Evolutionary conservation across 2,329 filamentous ascomycete species (phyloP).

Genomic region (Alternaria sp.): DNA sequence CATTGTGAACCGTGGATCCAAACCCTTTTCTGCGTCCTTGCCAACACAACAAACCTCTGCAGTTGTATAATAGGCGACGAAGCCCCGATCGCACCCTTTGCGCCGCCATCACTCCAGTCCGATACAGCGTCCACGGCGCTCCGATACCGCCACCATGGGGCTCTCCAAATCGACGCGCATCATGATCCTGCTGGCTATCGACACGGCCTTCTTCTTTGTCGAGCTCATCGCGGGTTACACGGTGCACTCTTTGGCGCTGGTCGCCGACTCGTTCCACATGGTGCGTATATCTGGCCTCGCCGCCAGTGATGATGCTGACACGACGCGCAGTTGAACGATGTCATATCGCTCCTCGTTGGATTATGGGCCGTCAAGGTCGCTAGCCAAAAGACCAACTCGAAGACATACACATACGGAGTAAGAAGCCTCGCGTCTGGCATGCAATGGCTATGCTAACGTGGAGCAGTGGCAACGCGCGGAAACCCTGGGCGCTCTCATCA

Average conservation of each 20-base stretch:
- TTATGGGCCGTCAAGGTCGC: constrained; percentile 94
- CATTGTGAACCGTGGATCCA: neutral
- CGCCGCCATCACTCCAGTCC: neutral
- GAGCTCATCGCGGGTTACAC: constrained; percentile 84
- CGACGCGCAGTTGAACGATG: constrained; percentile 80
- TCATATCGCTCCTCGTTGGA: constrained; percentile 89
- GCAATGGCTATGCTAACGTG: constrained; percentile 21
- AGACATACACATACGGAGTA: constrained; percentile 94
- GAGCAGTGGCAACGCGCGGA: constrained; percentile 91
- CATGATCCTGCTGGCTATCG: constrained; percentile 88
- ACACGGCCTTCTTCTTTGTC: constrained; percentile 86
- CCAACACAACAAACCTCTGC: neutral
- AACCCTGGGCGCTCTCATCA: constrained; percentile 94
- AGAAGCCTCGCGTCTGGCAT: constrained; percentile 44
- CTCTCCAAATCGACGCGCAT: constrained; percentile 94
- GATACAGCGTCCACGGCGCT: neutral
- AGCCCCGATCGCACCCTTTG: neutral
- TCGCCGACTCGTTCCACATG: constrained; percentile 99
- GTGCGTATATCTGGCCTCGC: constrained; percentile 54
- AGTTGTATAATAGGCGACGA: neutral
- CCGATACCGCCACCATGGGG: constrained; percentile 63
- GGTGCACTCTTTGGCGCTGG: constrained; percentile 88
- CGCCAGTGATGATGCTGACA: constrained; percentile 17
- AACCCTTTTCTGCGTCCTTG: neutral
- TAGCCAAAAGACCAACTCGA: constrained; percentile 77